Conservation (phyloP, 345 rosid genomes). For the Camelina hispida region DNA sequence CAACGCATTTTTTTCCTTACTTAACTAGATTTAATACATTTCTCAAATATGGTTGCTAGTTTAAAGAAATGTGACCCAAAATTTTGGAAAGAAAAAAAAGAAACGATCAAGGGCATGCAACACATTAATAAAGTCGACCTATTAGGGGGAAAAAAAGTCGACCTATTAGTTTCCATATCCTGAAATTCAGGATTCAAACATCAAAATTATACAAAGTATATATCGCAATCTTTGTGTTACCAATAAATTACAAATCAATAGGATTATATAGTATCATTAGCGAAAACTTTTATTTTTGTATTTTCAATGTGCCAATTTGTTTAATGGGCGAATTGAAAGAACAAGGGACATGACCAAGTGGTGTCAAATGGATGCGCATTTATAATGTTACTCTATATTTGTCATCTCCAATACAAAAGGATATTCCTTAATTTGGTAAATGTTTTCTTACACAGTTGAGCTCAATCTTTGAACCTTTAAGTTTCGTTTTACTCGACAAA, state of each 20-base stretch:
- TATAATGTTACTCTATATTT: conserved; percentile 38
- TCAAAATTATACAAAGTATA: conserved; percentile 13
- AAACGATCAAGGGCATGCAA: conserved; percentile 19
- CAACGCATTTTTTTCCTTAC: background rate
- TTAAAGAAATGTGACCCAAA: conserved; percentile 7
- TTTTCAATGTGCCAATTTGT: conserved; percentile 12
- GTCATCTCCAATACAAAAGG: conserved; percentile 34
- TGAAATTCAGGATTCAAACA: conserved; percentile 31
- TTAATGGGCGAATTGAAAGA: conserved; percentile 18
- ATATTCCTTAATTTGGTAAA: conserved; percentile 12
- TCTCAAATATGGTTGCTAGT: conserved; percentile 9
- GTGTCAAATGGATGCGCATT: conserved; percentile 45
- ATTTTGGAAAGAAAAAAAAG: background rate
- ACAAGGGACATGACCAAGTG: conserved; percentile 41
- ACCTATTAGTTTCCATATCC: conserved; percentile 21
- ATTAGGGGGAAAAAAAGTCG: background rate
- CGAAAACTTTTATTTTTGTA: conserved; percentile 4
- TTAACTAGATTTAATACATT: conserved; percentile 6
- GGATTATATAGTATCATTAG: background rate
- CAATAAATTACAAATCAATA: background rate
- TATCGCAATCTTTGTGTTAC: conserved; percentile 20
- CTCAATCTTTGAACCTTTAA: background rate
- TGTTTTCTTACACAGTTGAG: conserved; percentile 3
- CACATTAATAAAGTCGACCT: conserved; percentile 17
- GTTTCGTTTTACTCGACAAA: conserved; percentile 22